Evolutionary conservation across 805 yeast species (phyloP).

Genomic region (Yarrowia sp.): DNA sequence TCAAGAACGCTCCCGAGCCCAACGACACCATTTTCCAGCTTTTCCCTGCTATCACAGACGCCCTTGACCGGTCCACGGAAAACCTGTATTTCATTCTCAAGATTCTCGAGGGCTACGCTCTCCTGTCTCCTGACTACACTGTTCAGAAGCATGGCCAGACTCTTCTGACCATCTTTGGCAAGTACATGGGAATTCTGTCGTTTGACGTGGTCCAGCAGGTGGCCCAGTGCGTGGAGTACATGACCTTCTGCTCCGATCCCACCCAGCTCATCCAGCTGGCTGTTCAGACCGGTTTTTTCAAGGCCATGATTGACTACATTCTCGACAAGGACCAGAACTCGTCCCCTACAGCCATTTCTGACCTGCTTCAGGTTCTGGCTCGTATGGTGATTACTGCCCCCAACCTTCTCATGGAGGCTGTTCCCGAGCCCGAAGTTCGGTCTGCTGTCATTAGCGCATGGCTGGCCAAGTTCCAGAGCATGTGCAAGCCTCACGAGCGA

Average conservation of each 20-base stretch:
- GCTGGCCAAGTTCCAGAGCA: constrained; percentile 54
- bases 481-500: constrained; percentile 77
- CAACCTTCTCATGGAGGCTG: constrained; percentile 42
- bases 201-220: constrained; percentile 43
- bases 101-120: constrained; percentile 50
- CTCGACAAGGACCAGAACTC: constrained; percentile 41
- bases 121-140: constrained; percentile 45
- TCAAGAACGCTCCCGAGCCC: constrained; percentile 64
- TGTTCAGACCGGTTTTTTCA: constrained; percentile 41
- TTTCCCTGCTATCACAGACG: constrained; percentile 62
- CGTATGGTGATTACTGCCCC: constrained; percentile 45
- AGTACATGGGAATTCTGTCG: constrained; percentile 37
- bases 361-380: constrained; percentile 43
- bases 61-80: constrained; percentile 68
- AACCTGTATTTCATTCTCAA: constrained; percentile 47
- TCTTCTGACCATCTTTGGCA: constrained; percentile 39
- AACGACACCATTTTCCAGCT: constrained; percentile 54
- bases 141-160: constrained; percentile 30
- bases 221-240: constrained; percentile 44
- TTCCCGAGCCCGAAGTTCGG: constrained; percentile 26
- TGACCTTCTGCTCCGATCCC: constrained; percentile 42
- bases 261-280: constrained; percentile 34
- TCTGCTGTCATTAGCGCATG: constrained; percentile 42
- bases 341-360: constrained; percentile 48
- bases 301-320: constrained; percentile 38